Conservation (phyloP, 345 rosid genomes). For the Limnanthes douglasii region DNA sequence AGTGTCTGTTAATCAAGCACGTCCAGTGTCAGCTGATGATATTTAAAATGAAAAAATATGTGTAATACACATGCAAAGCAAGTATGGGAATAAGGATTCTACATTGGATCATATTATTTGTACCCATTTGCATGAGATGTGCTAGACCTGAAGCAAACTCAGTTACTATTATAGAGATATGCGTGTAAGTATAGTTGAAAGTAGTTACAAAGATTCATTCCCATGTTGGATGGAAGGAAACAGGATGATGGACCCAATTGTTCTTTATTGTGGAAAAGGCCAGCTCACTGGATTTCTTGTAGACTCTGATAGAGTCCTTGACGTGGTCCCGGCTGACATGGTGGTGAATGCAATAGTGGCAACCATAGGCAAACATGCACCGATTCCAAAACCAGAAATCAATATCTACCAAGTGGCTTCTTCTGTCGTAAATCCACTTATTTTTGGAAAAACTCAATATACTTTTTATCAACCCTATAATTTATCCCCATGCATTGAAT, state of each 20-base stretch:
- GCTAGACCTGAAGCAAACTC: slow-evolving; percentile 27
- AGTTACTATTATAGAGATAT: no score
- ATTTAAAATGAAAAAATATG: slow-evolving; percentile 96
- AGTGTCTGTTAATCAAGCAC: slow-evolving; percentile 41
- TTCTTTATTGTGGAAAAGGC: slow-evolving; percentile 60
- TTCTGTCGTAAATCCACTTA: slow-evolving; percentile 49
- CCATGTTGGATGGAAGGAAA: slow-evolving; percentile 86
- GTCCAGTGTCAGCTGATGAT: slow-evolving; percentile 98
- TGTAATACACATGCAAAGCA: slow-evolving; percentile 68
- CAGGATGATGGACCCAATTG: slow-evolving; percentile 79
- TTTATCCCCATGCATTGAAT: slow-evolving; percentile 35
- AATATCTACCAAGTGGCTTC: slow-evolving; percentile 57
- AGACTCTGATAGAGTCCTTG: slow-evolving; percentile 50
- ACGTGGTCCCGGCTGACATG: slow-evolving; percentile 71
- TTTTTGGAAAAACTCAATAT: slow-evolving; percentile 28
- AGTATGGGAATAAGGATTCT: slow-evolving; percentile 40
- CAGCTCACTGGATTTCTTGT: slow-evolving; percentile 57
- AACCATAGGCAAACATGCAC: slow-evolving; percentile 53
- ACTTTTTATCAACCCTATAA: slow-evolving; percentile 44
- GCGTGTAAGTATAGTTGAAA: slow-evolving; percentile 57
- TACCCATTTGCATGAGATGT: slow-evolving; percentile 13
- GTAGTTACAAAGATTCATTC: slow-evolving; percentile 56
- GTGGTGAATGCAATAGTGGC: slow-evolving; percentile 70
- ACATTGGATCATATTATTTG: slow-evolving; percentile 22
- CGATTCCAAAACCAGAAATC: slow-evolving; percentile 29